phyloP scores from a whole-genome alignment of 1,284 basidiomycete species.

The Puccinia triticina region DNA sequence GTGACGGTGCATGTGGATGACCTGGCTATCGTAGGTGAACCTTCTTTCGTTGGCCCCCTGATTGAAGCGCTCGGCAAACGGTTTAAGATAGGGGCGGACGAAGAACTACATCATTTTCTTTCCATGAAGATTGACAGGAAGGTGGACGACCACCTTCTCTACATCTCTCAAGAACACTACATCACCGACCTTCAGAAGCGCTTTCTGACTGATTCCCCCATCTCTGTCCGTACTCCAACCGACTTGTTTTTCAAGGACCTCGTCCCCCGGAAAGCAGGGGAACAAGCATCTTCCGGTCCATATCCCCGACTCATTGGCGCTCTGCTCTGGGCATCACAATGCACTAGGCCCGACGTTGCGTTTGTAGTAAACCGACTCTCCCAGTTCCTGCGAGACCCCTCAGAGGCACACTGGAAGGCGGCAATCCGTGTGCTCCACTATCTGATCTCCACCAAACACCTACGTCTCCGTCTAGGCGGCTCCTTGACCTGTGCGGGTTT shows the following conservation, averaged over 20 bases:
- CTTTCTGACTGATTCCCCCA: neutral
- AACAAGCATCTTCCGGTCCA: neutral
- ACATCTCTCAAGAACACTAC: too few species aligned
- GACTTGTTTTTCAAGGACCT: too few species aligned
- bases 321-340: too few species aligned
- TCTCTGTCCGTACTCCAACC: neutral
- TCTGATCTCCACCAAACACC: too few species aligned
- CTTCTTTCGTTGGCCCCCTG: neutral
- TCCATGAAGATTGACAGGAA: too few species aligned
- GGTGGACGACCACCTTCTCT: too few species aligned
- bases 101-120: too few species aligned
- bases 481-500: too few species aligned
- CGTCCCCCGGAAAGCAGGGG: neutral
- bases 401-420: slow-evolving; percentile 11
- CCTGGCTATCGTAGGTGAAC: neutral
- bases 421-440: neutral
- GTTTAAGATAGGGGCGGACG: too few species aligned
- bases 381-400: neutral
- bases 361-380: slow-evolving; percentile 30
- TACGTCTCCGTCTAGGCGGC: too few species aligned
- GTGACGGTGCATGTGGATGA: neutral
- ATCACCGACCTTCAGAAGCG: neutral
- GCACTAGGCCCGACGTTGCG: slow-evolving; percentile 15
- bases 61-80: neutral
- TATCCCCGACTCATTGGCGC: neutral